Conservation (phyloP, 306 rosid species). For the Cucurbita maxima region DNA sequence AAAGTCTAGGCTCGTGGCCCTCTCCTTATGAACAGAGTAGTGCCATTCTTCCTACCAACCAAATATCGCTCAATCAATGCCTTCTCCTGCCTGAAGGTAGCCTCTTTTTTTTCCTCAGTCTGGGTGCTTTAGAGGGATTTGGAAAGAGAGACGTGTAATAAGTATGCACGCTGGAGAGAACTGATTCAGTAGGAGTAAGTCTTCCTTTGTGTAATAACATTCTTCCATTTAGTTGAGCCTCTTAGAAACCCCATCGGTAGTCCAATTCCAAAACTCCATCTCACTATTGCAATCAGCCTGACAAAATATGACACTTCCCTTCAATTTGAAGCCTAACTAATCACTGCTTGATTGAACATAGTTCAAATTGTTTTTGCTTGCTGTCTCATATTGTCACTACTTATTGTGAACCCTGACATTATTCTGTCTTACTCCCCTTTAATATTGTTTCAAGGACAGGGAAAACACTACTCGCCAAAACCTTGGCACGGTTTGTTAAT, state of each 20-base stretch:
- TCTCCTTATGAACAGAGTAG: neutral
- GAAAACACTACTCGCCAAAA: slow-evolving; percentile 99
- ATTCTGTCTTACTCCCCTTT: slow-evolving; percentile 44
- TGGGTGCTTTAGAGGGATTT: neutral
- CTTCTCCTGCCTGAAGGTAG: neutral
- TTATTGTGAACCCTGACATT: neutral
- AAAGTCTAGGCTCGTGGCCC: no score
- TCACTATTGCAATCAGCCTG: neutral
- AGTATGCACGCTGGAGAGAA: neutral
- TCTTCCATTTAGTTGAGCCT: neutral
- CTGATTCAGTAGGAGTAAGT: neutral
- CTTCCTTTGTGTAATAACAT: neutral
- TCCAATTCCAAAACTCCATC: neutral
- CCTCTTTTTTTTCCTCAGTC: neutral
- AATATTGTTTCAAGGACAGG: slow-evolving; percentile 95
- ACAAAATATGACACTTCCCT: neutral
- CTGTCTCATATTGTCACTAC: neutral
- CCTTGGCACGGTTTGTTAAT: slow-evolving; percentile 91
- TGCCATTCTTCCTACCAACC: neutral
- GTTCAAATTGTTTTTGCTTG: neutral
- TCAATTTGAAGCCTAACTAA: neutral
- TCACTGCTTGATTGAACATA: neutral
- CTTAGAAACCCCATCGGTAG: neutral
- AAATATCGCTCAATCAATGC: neutral
- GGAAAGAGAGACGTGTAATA: neutral